These are phyloP conservation scores for Xylaria flabelliformis DNA, from an alignment of 495 filamentous ascomycete species.

Conservation along the genomic window DNA sequence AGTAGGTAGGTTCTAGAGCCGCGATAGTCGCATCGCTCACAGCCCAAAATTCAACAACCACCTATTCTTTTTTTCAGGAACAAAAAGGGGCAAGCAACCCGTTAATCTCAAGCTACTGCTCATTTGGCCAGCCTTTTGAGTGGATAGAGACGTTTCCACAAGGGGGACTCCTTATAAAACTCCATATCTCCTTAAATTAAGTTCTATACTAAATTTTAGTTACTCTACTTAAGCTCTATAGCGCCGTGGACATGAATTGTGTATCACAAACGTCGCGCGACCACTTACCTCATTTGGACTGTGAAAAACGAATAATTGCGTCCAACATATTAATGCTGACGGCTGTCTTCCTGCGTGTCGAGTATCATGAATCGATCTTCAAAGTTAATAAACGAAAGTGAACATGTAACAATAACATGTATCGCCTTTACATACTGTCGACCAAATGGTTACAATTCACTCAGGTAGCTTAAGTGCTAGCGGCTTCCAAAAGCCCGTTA, in stretches of 20 bases:
- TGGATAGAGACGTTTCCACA: neutral
- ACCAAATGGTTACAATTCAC: neutral
- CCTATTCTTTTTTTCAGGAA: neutral
- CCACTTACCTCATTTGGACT: constrained; percentile 25
- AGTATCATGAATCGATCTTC: neutral
- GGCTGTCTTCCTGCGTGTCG: neutral
- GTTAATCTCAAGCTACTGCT: neutral
- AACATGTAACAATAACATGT: neutral
- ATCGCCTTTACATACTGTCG: neutral
- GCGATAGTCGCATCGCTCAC: neutral
- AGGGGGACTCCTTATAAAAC: neutral
- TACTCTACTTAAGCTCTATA: neutral
- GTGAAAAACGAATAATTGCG: neutral
- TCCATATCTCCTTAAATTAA: neutral
- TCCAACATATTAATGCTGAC: neutral
- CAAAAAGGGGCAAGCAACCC: neutral
- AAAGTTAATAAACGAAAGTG: neutral
- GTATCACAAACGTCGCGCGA: constrained; percentile 25
- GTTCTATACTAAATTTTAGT: neutral
- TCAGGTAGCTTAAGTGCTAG: neutral
- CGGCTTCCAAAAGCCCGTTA: neutral
- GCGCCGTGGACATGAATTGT: neutral
- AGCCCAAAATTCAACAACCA: neutral
- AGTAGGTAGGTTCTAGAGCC: neutral
- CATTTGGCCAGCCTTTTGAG: neutral